Evolutionary conservation across 2,329 filamentous ascomycete species (phyloP), one percentile per base, ranked within the genome.

Genomic region (Botrytis tulipae): DNA sequence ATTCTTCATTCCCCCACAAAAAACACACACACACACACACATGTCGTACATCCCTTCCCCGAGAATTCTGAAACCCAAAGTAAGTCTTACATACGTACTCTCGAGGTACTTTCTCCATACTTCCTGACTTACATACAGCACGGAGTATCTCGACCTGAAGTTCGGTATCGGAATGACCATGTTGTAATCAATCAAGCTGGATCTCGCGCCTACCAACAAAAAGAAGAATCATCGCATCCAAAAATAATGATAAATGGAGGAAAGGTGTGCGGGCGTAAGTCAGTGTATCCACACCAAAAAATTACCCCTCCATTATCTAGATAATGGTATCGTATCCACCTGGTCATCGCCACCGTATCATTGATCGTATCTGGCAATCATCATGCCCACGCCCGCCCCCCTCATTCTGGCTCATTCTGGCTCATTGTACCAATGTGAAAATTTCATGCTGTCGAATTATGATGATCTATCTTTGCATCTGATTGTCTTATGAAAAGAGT

Each of bases 221-320:
- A 42, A 42, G 42, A 44, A 63, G 8, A 37, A 48, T 20, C 22
- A 25, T 66, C 32, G 35, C 63, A n/a, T 18, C 32, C 63, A 6
- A 35, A 37, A 37, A 6, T n/a, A 37, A 51, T 37, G 9, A 37
- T 48, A 37, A 16, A 37, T 51, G 29, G 29, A 29, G 60, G 35
- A 12, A 62, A 42, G 60, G 37, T 29, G 63, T 32, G 44, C 29
- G 44, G 44, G 63, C 44, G 37, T 12, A 44, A n/a, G 37, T 29
- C 16, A n/a, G 44, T 66, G 44, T 51, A 66, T 66, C 63, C 63
- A 66, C 63, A 66, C 42, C 25, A 37, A 35, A 37, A 35, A 51
- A 51, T 20, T 48, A 66, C 63, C 42, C 63, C 63, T 66, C 63
- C 63, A 66, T 66, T 22, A 46, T 46, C 62, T 14, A 46, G 40